Evolutionary conservation across 495 filamentous ascomycete species (phyloP).

Genomic region (Filosporella fistucella): DNA sequence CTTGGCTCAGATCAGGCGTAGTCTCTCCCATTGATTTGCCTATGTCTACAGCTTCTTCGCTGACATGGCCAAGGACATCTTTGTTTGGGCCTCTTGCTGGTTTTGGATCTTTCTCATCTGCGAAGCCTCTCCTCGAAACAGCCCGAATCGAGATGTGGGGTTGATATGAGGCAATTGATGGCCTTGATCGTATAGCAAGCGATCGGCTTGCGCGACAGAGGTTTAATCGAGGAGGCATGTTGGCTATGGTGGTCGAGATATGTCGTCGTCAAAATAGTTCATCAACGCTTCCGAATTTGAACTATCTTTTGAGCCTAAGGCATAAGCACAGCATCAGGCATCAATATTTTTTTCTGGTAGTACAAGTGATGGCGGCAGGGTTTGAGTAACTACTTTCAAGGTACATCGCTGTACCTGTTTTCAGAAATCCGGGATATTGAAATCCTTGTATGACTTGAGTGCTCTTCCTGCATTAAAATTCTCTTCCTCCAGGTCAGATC

Average conservation of each 20-base stretch:
- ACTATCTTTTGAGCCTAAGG: background rate
- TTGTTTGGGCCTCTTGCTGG: conserved; percentile 43
- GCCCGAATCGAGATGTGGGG: conserved; percentile 11
- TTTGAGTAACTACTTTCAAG: background rate
- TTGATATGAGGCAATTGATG: conserved; percentile 21
- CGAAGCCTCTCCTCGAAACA: conserved; percentile 21
- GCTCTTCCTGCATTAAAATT: background rate
- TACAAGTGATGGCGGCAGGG: conserved; percentile 1
- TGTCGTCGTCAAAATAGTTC: background rate
- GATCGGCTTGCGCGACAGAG: conserved; percentile 37
- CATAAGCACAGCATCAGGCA: background rate
- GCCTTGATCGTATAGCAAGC: conserved; percentile 38
- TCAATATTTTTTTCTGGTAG: background rate
- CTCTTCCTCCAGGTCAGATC: background rate
- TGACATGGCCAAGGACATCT: conserved; percentile 55
- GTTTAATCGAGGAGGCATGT: conserved; percentile 48
- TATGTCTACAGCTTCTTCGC: conserved; percentile 59
- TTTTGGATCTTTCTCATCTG: conserved; percentile 34
- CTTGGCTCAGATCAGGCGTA: conserved; percentile 58
- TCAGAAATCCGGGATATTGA: conserved; percentile 8
- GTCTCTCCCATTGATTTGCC: conserved; percentile 48
- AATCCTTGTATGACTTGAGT: conserved; percentile 2
- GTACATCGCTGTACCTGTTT: conserved; percentile 9
- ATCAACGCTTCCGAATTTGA: background rate
- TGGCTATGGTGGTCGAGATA: conserved; percentile 9